Base-by-base conservation (phyloP, 2,329 filamentous ascomycete species). In the Rutstroemia sp. region DNA sequence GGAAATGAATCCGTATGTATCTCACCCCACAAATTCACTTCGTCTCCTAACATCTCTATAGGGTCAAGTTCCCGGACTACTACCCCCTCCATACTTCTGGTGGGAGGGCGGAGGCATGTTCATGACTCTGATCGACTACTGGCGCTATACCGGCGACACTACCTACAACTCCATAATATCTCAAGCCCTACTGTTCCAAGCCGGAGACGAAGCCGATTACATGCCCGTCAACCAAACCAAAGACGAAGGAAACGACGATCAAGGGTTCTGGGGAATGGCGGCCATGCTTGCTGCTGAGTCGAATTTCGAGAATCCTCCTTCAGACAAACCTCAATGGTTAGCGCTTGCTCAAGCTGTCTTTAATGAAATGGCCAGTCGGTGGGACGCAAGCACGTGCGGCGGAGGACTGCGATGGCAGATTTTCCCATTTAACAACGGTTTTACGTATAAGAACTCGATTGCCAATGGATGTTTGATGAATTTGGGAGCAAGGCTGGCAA, bases 331-430 rank as follows among this genome's bases (percentile, higher is more conserved):
- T 0, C 75, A 81, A 62, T 89, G 86, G 82, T 75, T 89, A 4
- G 81, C 84, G 4, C 78, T 94, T 7, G 88, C 86, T 2, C 84
- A 90, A 68, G 87, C 85, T 48, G 87, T 90, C 34, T 94, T 92
- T 75, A 89, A 94, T 69, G 85, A 83, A 4, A 88, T 92, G 66
- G 82, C 81, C 2, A 74, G 76, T 19, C 80, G 88, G 45, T 94
- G 88, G 88, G 88, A 92, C 60, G 75, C 70, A 0, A 70, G 75
- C 0, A 74, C 80, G 54, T 95, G 89, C 64, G 76, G 75, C 16
- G 89, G 89, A 38, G 89, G 89, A 5, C 70, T 94, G 47, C 80
- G 87, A 58, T 92, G 88, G 88, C 90, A 95, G 72, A 91, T 95
- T 49, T 92, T 88, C 68, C 76, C 80, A 1, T 90, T 88, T 76